Conservation (phyloP, 164 flowering plant genomes). For the Buxus sempervirens region DNA sequence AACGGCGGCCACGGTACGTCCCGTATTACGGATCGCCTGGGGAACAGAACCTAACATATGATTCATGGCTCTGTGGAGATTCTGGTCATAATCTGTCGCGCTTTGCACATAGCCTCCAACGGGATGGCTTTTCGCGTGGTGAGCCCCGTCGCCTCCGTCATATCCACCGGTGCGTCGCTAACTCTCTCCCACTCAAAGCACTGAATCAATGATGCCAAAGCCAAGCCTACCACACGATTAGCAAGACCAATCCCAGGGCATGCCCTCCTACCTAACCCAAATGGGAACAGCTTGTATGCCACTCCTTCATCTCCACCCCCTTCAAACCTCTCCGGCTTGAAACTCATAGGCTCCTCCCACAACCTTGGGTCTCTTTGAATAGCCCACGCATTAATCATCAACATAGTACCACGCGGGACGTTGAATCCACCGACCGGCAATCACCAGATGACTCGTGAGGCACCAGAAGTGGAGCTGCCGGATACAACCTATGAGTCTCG, state of each 20-base stretch:
- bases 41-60: not conserved
- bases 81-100: not conserved
- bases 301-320: not conserved
- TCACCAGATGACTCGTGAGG: no score
- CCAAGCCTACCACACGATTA: not conserved
- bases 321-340: no score
- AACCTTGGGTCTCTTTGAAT: no score
- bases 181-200: constrained; percentile 9
- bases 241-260: constrained; percentile 5
- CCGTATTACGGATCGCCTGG: no score
- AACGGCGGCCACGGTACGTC: no score
- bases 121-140: constrained; percentile 1
- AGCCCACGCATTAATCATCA: no score
- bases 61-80: not conserved
- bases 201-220: constrained; percentile 1
- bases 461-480: no score
- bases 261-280: constrained; percentile 1
- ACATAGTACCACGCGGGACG: no score
- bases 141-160: constrained; percentile 3
- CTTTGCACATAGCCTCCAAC: not conserved
- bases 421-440: constrained; percentile 23
- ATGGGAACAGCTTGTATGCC: constrained; percentile 1
- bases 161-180: not conserved
- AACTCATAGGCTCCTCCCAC: no score
- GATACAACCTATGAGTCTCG: constrained; percentile 29